Evolutionary conservation across 2,329 filamentous ascomycete species (phyloP), one percentile per base, ranked within the genome.

Genomic region (Sclerotinia subarctica): DNA sequence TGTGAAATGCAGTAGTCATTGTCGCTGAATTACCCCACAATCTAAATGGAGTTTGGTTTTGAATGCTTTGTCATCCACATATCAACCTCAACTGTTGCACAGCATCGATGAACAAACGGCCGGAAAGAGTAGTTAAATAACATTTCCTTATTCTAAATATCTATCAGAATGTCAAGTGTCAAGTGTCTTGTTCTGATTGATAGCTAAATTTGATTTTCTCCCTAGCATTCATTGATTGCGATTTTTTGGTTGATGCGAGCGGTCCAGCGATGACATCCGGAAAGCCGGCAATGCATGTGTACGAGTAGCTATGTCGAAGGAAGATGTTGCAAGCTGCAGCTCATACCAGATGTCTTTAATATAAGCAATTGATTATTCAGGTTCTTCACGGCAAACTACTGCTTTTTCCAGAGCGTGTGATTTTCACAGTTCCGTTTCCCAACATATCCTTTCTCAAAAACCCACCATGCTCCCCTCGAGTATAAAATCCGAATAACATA

Each of bases 1-100:
- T 13, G 2, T 38, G 26, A 49, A 29, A 60, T 19, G 5, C 11
- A 7, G 46, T 42, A n/a, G 32, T 42, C 29, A 13, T 26, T 46
- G 21, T 29, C 46, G 46, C 21, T 38, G 44, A 6, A 35, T 32
- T 49, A 19, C 46, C 59, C 59, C 32, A 8, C 59, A 17, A 32
- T 26, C 10, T 17, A 17, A 63, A 63, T 24, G 46, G 10, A 38
- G 53, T 42, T 35, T 42, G 32, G 32, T 56, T 21, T 38, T 24
- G 4, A 6, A 26, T 63, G 59, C 46, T 51, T 63, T 63, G 59
- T 63, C 59, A 63, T 63, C 59, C 29, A 35, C 5, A 19, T 35
- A 51, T 24, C 15, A 62, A 51, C 59, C 32, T 63, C 46, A 63
- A 21, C 32, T 63, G 32, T 63, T 26, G 38, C 32, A 63, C 29